phyloP scores from a whole-genome alignment of 495 filamentous ascomycete genomes.

The Tuber melanosporum region DNA sequence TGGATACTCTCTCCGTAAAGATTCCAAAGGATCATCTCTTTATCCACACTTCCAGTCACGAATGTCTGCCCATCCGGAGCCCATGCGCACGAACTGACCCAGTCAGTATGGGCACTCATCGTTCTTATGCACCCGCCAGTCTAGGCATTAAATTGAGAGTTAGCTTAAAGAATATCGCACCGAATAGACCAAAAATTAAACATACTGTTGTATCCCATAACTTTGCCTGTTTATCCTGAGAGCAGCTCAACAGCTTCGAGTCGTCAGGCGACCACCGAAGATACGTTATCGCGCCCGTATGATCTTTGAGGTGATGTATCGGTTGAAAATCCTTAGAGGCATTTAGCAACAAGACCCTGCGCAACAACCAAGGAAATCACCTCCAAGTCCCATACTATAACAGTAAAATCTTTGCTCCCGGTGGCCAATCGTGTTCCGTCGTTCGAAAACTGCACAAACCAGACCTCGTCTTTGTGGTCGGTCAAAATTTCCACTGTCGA shows the following conservation, averaged over 20 bases:
- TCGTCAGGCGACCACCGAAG: conserved; percentile 91
- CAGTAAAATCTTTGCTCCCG: conserved; percentile 63
- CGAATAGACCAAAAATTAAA: conserved; percentile 10
- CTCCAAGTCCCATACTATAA: conserved; percentile 76
- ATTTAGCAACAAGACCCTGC: conserved; percentile 17
- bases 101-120: conserved; percentile 64
- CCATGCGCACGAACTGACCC: conserved; percentile 84
- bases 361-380: conserved; percentile 25
- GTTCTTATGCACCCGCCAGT: conserved; percentile 59
- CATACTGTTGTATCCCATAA: conserved; percentile 75
- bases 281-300: conserved; percentile 62
- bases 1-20: conserved; percentile 53
- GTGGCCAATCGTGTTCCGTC: conserved; percentile 79
- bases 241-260: conserved; percentile 72
- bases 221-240: conserved; percentile 63
- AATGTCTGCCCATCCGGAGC: conserved; percentile 69
- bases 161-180: neutral
- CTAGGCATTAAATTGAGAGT: conserved; percentile 47
- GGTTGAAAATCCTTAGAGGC: conserved; percentile 51
- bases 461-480: conserved; percentile 78
- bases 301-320: conserved; percentile 58
- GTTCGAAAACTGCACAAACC: conserved; percentile 82
- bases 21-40: conserved; percentile 59
- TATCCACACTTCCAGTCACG: conserved; percentile 72
- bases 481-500: conserved; percentile 60